Evolutionary conservation across 148 eudicot species (phyloP).

Genomic region (Salicornia ramosissima): DNA sequence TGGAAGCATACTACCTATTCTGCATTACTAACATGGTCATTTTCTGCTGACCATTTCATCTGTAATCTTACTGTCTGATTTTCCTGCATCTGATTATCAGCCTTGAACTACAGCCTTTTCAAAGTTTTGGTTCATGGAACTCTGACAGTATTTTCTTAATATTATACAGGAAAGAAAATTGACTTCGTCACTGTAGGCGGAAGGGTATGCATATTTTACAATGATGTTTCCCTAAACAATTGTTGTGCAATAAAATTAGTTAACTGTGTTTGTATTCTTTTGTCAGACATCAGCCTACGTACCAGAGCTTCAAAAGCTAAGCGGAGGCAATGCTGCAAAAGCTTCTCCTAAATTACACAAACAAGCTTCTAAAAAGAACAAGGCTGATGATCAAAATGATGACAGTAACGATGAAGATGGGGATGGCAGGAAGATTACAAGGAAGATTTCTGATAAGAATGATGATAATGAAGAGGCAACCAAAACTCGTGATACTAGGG

Average conservation of each 20-base stretch:
- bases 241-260: neutral
- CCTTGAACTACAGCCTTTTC: neutral
- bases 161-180: constrained; percentile 70
- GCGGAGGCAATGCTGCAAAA: constrained; percentile 57
- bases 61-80: neutral
- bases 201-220: constrained; percentile 48
- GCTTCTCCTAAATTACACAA: constrained; percentile 43
- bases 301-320: constrained; percentile 79
- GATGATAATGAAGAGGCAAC: constrained; percentile 26
- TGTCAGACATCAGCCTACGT: constrained; percentile 90
- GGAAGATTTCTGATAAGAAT: constrained; percentile 19
- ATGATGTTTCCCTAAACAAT: neutral
- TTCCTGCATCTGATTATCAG: neutral
- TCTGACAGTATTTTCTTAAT: constrained; percentile 2
- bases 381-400: constrained; percentile 28
- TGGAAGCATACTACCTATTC: neutral
- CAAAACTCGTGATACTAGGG: constrained; percentile 30
- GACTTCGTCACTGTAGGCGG: constrained; percentile 83
- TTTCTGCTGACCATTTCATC: neutral
- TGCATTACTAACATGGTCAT: neutral
- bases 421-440: constrained; percentile 35
- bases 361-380: constrained; percentile 34
- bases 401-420: constrained; percentile 25
- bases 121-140: neutral
- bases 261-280: constrained; percentile 8